phyloP scores from a whole-genome alignment of 208 protist species.

The Angomonas ambiguus region DNA sequence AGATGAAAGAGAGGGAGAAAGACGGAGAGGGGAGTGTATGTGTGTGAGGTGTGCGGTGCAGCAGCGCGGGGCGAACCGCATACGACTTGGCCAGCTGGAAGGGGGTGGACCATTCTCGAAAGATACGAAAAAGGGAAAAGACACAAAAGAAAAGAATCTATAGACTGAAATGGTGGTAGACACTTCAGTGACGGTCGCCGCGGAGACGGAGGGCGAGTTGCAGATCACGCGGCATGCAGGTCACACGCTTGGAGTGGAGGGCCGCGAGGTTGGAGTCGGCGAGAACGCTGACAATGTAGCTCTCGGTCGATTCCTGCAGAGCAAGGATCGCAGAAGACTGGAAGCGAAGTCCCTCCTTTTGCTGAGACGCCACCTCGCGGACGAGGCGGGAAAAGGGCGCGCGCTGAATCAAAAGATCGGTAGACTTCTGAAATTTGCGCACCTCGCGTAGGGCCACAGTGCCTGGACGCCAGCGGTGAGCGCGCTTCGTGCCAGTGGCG shows the following conservation, averaged over 20 bases:
- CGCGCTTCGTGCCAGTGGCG: conserved; percentile 94
- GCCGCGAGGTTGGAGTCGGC: conserved; percentile 96
- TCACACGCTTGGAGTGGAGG: conserved; percentile 98
- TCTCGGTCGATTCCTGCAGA: too few relatives aligned
- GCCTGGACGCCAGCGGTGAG: conserved; percentile 97
- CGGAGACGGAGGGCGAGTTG: conserved; percentile 97
- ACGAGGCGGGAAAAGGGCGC: too few relatives aligned
- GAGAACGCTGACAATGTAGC: conserved; percentile 89
- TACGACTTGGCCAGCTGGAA: neutral
- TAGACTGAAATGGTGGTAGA: too few relatives aligned
- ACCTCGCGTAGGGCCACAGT: conserved; percentile 99
- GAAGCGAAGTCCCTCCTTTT: too few relatives aligned
- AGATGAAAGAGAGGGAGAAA: conserved; percentile 4
- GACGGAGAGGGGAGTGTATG: too few relatives aligned
- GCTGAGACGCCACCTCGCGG: too few relatives aligned
- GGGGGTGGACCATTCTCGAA: neutral
- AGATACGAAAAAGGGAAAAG: neutral
- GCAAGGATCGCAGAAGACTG: too few relatives aligned
- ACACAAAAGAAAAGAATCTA: conserved; percentile 6
- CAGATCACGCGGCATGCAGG: conserved; percentile 99
- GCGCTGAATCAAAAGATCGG: conserved; percentile 97
- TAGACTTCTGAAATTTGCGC: conserved; percentile 97
- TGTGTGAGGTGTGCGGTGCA: too few relatives aligned
- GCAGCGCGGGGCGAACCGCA: too few relatives aligned
- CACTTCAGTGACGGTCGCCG: conserved; percentile 83